These are phyloP conservation scores for Schizosaccharomyces osmophilus DNA, from an alignment of 805 yeast genomes.

Conservation along the genomic window DNA sequence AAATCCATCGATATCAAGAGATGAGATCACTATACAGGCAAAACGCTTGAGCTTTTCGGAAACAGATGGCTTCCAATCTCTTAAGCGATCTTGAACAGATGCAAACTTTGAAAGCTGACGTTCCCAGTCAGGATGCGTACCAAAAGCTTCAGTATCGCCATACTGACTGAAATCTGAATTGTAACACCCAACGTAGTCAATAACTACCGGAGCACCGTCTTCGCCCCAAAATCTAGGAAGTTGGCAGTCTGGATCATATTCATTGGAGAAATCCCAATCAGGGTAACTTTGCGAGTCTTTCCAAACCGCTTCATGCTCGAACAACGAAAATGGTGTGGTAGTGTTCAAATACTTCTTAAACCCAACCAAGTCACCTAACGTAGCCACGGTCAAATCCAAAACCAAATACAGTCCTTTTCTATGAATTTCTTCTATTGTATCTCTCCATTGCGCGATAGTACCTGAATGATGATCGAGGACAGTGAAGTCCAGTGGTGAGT, in stretches of 20 bases:
- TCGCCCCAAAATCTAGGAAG: slow-evolving; percentile 2
- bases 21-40: not conserved
- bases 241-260: not conserved
- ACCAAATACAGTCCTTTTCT: not conserved
- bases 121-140: not conserved
- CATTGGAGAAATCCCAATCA: not conserved
- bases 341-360: not conserved
- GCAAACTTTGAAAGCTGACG: slow-evolving; percentile 2
- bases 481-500: slow-evolving; percentile 2
- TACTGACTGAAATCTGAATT: slow-evolving; percentile 1
- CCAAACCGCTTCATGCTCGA: slow-evolving; percentile 1
- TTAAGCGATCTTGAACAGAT: slow-evolving; percentile 2
- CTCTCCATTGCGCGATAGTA: slow-evolving; percentile 1
- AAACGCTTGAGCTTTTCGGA: not conserved
- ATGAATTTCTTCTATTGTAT: slow-evolving; percentile 1
- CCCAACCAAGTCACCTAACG: slow-evolving; percentile 1
- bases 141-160: slow-evolving; percentile 3
- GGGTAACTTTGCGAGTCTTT: not conserved
- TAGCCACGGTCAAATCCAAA: not conserved
- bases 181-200: not conserved
- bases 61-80: slow-evolving; percentile 1
- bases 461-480: slow-evolving; percentile 2
- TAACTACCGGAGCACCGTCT: not conserved
- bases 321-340: not conserved
- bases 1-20: not conserved